phyloP scores from a whole-genome alignment of 2,329 filamentous ascomycete species.

The Phaeosphaeriaceae sp. region DNA sequence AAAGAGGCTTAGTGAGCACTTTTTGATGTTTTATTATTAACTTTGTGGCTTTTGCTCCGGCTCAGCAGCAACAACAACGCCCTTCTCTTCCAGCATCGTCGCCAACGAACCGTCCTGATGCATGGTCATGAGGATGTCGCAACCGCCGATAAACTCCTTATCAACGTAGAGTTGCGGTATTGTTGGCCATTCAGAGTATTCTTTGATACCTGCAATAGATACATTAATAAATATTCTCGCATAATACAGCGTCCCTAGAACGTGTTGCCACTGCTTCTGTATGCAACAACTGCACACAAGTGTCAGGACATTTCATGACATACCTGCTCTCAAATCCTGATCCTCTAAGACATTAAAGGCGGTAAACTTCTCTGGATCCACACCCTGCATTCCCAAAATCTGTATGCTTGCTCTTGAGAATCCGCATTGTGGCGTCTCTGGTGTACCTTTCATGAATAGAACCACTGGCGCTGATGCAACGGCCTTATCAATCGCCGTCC shows the following conservation, averaged over 20 bases:
- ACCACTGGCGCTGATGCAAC: constrained; percentile 89
- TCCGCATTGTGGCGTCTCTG: constrained; percentile 93
- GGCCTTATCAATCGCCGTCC: constrained; percentile 86
- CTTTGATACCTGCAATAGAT: constrained; percentile 79
- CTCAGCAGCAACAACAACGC: constrained; percentile 70
- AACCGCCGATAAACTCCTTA: constrained; percentile 96
- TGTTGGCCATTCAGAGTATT: constrained; percentile 98
- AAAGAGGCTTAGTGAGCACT: neutral
- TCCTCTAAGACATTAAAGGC: constrained; percentile 98
- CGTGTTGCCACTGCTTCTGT: no score
- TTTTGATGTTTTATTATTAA: neutral
- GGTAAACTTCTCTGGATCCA: constrained; percentile 95
- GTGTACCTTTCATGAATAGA: constrained; percentile 99
- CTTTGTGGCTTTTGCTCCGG: constrained; percentile 28
- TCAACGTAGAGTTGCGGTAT: constrained; percentile 96
- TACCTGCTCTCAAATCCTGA: constrained; percentile 81
- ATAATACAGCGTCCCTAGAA: no score
- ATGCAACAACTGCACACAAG: no score
- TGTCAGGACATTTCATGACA: constrained; percentile 11
- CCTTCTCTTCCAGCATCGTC: constrained; percentile 90
- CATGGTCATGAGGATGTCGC: constrained; percentile 96
- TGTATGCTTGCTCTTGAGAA: constrained; percentile 96
- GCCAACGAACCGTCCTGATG: constrained; percentile 94
- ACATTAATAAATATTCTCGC: constrained; percentile 17
- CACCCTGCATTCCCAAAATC: constrained; percentile 91